Evolutionary conservation across 352 stramenopile genomes (phyloP).

Genomic region (Phytopythium kandeliae): DNA sequence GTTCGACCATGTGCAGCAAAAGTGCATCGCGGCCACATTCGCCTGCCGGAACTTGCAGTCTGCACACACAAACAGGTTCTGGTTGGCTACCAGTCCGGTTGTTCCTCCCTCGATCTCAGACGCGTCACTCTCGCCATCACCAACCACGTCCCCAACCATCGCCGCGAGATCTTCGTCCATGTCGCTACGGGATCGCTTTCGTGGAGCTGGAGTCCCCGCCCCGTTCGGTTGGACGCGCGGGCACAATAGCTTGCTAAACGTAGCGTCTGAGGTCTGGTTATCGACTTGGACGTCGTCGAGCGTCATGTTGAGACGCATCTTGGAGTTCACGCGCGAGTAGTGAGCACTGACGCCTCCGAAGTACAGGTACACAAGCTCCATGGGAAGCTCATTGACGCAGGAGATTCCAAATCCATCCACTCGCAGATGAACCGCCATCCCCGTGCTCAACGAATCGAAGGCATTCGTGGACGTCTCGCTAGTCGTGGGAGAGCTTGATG

Average conservation of each 20-base stretch:
- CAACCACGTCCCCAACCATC: slow-evolving; percentile 20
- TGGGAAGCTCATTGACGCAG: slow-evolving; percentile 82
- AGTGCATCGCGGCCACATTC: slow-evolving; percentile 79
- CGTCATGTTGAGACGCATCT: slow-evolving; percentile 83
- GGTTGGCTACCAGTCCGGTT: slow-evolving; percentile 46
- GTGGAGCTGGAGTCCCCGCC: slow-evolving; percentile 10
- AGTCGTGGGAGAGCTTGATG: slow-evolving; percentile 56
- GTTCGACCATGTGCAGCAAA: slow-evolving; percentile 87
- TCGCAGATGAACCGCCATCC: slow-evolving; percentile 60
- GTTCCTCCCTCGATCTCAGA: slow-evolving; percentile 16
- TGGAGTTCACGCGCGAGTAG: slow-evolving; percentile 71
- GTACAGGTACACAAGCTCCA: slow-evolving; percentile 85
- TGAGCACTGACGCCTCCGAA: slow-evolving; percentile 74
- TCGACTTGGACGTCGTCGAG: slow-evolving; percentile 84
- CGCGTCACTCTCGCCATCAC: slow-evolving; percentile 15
- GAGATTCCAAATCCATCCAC: slow-evolving; percentile 81
- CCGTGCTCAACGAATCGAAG: slow-evolving; percentile 59
- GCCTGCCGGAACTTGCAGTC: slow-evolving; percentile 80
- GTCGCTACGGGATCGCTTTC: slow-evolving; percentile 35
- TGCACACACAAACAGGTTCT: slow-evolving; percentile 75
- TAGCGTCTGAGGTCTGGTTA: slow-evolving; percentile 82
- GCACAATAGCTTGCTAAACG: slow-evolving; percentile 79
- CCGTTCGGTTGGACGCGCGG: slow-evolving; percentile 44
- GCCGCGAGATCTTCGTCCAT: slow-evolving; percentile 43
- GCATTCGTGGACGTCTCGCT: slow-evolving; percentile 76